These are phyloP conservation scores for Odontarrhena argentea DNA, from an alignment of 345 rosid species.

Conservation along the genomic window DNA sequence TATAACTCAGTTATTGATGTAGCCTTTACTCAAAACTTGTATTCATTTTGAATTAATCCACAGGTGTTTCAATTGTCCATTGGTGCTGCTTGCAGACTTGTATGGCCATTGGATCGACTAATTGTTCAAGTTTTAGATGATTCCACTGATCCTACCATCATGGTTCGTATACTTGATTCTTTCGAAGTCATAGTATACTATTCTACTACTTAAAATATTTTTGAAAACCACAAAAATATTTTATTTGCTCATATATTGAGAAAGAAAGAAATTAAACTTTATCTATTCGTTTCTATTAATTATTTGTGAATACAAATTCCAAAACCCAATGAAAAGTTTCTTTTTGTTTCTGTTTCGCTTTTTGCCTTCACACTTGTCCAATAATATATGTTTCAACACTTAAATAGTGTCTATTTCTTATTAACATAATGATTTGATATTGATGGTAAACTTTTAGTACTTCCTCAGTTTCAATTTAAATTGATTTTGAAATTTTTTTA, in stretches of 20 bases:
- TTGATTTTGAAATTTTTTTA: too few relatives aligned
- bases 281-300: background rate
- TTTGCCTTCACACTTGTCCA: background rate
- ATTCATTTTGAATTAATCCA: background rate
- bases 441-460: too few relatives aligned
- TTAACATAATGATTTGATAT: background rate
- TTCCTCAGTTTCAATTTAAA: too few relatives aligned
- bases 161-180: constrained; percentile 35
- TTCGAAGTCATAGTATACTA: background rate
- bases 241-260: background rate
- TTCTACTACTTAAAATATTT: background rate
- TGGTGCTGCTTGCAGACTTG: constrained; percentile 63
- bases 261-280: background rate
- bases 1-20: background rate
- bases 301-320: background rate
- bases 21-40: background rate
- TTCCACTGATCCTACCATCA: constrained; percentile 59
- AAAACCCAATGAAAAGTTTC: background rate
- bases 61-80: constrained; percentile 68
- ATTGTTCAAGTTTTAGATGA: constrained; percentile 69
- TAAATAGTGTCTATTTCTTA: background rate
- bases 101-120: constrained; percentile 60
- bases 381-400: background rate
- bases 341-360: background rate
- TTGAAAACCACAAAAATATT: too few relatives aligned